A percentile compares a stretch with the other conserved stretches of the same genome.
phyloP scores from a whole-genome alignment of 495 filamentous ascomycete genomes.

The Choiromyces venosus region DNA sequence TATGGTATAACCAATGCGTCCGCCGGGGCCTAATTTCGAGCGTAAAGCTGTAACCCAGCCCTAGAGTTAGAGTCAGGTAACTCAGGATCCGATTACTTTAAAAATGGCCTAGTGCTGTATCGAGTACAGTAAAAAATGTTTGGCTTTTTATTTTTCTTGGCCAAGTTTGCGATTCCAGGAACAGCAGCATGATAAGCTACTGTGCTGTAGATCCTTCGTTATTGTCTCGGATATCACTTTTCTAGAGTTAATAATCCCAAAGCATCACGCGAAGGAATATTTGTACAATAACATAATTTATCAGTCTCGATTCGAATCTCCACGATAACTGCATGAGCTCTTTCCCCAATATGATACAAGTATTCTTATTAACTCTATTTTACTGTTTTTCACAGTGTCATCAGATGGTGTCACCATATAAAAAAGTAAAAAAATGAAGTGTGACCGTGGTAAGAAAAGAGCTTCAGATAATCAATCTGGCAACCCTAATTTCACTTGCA shows the following conservation, averaged over 20 bases:
- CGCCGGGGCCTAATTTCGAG: no score
- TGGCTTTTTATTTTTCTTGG: background rate
- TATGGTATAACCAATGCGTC: no score
- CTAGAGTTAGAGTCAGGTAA: no score
- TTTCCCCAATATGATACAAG: background rate
- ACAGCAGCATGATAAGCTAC: background rate
- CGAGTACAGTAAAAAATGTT: no score
- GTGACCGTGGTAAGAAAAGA: background rate
- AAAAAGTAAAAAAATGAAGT: background rate
- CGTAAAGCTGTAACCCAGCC: no score
- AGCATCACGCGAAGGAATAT: background rate
- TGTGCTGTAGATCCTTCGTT: background rate
- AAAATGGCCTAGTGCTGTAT: no score
- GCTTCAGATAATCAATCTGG: background rate
- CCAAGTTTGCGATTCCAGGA: background rate
- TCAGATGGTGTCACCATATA: background rate
- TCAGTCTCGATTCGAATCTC: background rate
- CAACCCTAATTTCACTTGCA: background rate
- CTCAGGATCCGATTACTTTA: no score
- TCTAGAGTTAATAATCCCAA: background rate
- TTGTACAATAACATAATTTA: background rate
- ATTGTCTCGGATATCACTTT: background rate
- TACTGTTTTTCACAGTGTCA: background rate
- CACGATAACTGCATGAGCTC: background rate
- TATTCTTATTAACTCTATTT: background rate